Evolutionary conservation across 139 green algal genomes (phyloP), one percentile per base, ranked within the genome.

Genomic region (Chlamydomonas schloesseri): DNA sequence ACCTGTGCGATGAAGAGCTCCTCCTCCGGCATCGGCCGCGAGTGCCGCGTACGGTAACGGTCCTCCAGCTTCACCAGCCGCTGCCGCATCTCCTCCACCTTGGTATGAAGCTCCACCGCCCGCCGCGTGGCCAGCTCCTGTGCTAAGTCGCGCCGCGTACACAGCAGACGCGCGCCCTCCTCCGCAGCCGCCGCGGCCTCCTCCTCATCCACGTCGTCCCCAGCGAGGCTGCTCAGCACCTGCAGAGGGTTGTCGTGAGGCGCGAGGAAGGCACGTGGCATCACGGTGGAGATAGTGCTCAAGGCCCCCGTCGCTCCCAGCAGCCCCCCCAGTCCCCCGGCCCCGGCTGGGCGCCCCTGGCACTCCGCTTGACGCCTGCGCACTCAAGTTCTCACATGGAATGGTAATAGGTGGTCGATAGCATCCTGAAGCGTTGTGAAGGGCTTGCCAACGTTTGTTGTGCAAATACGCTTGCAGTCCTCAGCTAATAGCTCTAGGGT

Each of bases 391-490:
- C 80, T 70, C 58, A 86, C 80, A 23, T 86, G 80, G 53, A 86
- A 86, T 4, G 80, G 80, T 31, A 86, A 36, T 4, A 86, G 69
- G 53, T 77, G 80, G 33, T 86, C 80, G 1, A 86, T 18, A 5
- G 80, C 80, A 36, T 86, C 80, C 34, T 86, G 80, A 0, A 86
- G 33, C 9, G 47, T 86, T 15, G 23, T 29, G 13, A 86, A 86
- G 0, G 80, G 80, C 28, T 69, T 77, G 50, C 42, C 71, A 0
- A 86, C 10, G 31, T 72, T 47, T 5, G 80, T 70, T 11, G 67
- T 86, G 68, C 80, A 86, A 26, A 86, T 77, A 0, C 80, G 67
- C 50, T 86, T 86, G 80, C 80, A 86, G 68, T 86, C 80, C 50
- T 86, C 80, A 10, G 80, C 31, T 23, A 86, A 24, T 4, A 77